Percentiles rank a stretch among this genome's conserved stretches.
Conservation (phyloP, 345 rosid species). For the Cochlearia excelsa region DNA sequence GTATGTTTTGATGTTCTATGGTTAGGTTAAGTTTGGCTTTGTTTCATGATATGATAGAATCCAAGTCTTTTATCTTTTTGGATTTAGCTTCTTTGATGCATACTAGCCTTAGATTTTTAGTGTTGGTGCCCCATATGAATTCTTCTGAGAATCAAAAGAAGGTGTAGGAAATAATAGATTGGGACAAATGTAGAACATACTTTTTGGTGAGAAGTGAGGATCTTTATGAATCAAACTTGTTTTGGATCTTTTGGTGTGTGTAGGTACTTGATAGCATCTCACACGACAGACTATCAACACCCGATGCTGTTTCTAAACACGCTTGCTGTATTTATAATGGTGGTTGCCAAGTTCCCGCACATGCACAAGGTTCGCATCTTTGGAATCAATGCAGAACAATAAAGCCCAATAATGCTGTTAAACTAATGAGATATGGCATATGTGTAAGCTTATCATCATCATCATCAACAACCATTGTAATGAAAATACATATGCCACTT, state of each 20-base stretch:
- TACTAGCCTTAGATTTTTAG: not conserved
- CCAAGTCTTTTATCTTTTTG: not conserved
- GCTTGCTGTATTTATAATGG: slow-evolving; percentile 56
- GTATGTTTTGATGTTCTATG: not conserved
- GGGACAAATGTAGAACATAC: not conserved
- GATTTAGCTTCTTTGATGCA: not conserved
- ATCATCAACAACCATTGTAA: not conserved
- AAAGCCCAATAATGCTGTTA: not conserved
- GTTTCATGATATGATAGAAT: not conserved
- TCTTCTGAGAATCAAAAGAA: not conserved
- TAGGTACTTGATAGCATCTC: slow-evolving; percentile 75
- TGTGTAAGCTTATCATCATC: not conserved
- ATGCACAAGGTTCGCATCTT: slow-evolving; percentile 84
- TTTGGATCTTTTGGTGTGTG: slow-evolving; percentile 1
- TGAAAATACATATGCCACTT: slow-evolving; percentile 4
- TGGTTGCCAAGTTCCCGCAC: slow-evolving; percentile 69
- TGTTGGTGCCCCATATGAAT: not conserved
- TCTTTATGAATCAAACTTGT: not conserved
- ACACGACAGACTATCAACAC: slow-evolving; percentile 65
- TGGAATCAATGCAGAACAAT: slow-evolving; percentile 50
- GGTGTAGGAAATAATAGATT: not conserved
- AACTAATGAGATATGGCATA: slow-evolving; percentile 1
- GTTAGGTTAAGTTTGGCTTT: not conserved
- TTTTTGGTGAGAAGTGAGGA: not conserved
- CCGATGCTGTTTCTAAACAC: slow-evolving; percentile 74